Evolutionary conservation across 805 yeast genomes (phyloP), one percentile per base, ranked within the genome.

Genomic region (Vanderwaltozyma verrucispora): DNA sequence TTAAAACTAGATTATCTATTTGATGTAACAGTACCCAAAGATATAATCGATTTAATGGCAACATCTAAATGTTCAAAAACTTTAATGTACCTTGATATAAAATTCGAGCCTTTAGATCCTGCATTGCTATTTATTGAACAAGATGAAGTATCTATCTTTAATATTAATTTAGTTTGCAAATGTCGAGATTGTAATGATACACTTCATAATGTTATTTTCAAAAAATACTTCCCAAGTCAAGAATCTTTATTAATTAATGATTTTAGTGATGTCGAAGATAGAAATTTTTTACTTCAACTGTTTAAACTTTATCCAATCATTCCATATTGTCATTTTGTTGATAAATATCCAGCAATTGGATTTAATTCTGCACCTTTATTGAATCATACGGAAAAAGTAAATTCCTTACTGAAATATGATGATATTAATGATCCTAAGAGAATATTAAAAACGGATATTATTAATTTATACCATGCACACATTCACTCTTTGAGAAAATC

Each of bases 301-400:
- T 50, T 56, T 19, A 45, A 50, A 23, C 41, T 60, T 2, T 53
- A 48, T 38, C 50, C 59, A 19, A 54, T 65, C 1, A 44, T 58
- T 15, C 69, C 69, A 5, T 59, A 65, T 39, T 54, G 65, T 4
- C 59, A 54, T 30, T 55, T 60, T 13, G 48, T 62, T 31, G 67
- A 60, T 30, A 42, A 37, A 16, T 52, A 47, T 35, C 68, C 69
- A 9, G 46, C 65, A 2, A 60, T 64, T n/a, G 59, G 59, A 17
- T 62, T 53, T 17, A 53, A 60, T 17, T 48, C 59, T 3, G 58
- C 51, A 28, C 52, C 57, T 13, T 38, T 61, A 11, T 44, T 47
- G 3, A 42, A 46, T 2, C 54, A 54, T 33, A 49, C 56, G 1
- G 32, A 38, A 2, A 47, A 49, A 15, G 48, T 56, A 21, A 64